Percentiles rank a stretch among this genome's conserved stretches.
phyloP scores from a whole-genome alignment of 352 stramenopile species.

The Thalassiosira mediterranea region DNA sequence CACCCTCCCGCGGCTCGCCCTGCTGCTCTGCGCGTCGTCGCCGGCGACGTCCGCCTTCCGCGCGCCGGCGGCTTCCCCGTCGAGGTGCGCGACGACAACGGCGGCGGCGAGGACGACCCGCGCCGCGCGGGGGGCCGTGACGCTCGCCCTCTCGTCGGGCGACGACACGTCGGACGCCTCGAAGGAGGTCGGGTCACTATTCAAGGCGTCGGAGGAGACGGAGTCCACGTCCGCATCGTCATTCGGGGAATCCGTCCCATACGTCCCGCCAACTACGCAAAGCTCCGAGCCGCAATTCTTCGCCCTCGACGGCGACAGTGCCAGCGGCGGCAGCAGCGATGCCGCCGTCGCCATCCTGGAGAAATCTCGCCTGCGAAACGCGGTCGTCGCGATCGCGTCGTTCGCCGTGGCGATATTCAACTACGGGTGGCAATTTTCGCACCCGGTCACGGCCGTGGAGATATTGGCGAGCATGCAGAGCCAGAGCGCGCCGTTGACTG shows the following conservation, averaged over 20 bases:
- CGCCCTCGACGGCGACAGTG: neutral
- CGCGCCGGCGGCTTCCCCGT: too few species aligned
- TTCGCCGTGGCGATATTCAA: constrained; percentile 66
- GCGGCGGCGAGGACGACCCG: too few species aligned
- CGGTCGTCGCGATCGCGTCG: constrained; percentile 53
- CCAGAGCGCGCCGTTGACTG: constrained; percentile 42
- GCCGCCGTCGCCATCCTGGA: constrained; percentile 14
- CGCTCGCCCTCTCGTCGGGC: too few species aligned
- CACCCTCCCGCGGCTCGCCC: too few species aligned
- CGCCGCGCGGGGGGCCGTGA: too few species aligned
- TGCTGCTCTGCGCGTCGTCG: too few species aligned
- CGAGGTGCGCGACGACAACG: too few species aligned
- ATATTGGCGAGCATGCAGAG: constrained; percentile 70
- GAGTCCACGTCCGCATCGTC: too few species aligned
- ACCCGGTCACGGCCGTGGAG: constrained; percentile 69
- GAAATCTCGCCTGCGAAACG: constrained; percentile 53
- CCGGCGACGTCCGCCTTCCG: too few species aligned
- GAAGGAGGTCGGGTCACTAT: too few species aligned
- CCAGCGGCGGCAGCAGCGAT: neutral
- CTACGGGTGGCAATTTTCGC: constrained; percentile 70
- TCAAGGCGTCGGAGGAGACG: too few species aligned
- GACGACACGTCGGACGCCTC: too few species aligned
- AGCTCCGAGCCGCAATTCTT: neutral
- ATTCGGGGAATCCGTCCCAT: constrained; percentile 15
- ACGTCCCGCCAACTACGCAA: neutral